Evolutionary conservation across 352 stramenopile species (phyloP).

Genomic region (Globisporangium rhizosaccharum): DNA sequence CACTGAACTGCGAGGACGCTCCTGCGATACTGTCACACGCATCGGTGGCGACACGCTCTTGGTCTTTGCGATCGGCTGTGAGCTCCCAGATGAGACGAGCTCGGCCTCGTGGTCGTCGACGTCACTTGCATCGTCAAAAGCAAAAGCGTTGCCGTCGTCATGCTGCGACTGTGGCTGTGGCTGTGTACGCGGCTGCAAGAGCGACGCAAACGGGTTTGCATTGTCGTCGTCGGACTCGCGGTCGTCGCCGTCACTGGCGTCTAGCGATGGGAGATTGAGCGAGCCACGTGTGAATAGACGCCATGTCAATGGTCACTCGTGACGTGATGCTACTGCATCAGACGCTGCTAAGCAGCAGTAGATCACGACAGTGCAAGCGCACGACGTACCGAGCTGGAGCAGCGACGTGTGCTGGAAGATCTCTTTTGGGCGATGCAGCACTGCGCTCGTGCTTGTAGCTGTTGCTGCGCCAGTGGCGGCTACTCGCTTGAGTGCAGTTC

Average conservation of each 20-base stretch:
- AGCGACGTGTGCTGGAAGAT: constrained; percentile 37
- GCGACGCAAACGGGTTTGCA: constrained; percentile 60
- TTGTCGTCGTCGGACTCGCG: constrained; percentile 20
- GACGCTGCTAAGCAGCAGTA: no score
- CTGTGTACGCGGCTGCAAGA: constrained; percentile 43
- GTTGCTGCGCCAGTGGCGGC: not conserved
- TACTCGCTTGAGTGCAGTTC: not conserved
- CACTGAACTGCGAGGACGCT: no score
- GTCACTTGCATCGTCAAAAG: no score
- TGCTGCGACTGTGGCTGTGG: constrained; percentile 15
- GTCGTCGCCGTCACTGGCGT: not conserved
- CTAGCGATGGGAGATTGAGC: not conserved
- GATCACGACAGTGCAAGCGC: not conserved
- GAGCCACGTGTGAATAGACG: not conserved
- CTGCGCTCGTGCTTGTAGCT: not conserved
- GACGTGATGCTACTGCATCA: no score
- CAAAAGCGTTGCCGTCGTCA: no score
- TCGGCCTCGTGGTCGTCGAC: no score
- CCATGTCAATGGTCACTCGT: not conserved
- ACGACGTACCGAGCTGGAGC: constrained; percentile 32
- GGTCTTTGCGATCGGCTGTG: no score
- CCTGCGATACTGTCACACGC: no score
- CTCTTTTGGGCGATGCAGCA: constrained; percentile 27
- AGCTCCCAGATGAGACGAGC: no score
- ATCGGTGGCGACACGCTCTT: no score